A percentile compares a stretch with the other conserved stretches of the same genome.
Evolutionary conservation across 495 filamentous ascomycete genomes (phyloP).

Genomic region (Tirmania nivea): DNA sequence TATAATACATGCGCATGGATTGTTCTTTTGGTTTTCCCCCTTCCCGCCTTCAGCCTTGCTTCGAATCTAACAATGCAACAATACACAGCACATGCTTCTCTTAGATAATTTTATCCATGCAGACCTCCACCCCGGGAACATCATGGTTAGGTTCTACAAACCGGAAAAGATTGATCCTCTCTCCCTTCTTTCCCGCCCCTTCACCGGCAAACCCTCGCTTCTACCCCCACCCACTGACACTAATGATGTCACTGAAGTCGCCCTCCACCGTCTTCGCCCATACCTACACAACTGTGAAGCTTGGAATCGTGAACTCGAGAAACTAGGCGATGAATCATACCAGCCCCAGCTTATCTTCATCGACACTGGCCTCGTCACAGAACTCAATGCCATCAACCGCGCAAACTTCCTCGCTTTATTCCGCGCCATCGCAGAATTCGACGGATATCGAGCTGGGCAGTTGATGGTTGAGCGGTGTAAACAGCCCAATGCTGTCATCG

Average conservation of each 20-base stretch:
- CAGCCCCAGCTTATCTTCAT: slow-evolving; percentile 93
- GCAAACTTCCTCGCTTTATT: slow-evolving; percentile 91
- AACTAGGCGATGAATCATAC: slow-evolving; percentile 78
- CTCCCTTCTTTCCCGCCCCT: slow-evolving; percentile 21
- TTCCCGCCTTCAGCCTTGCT: neutral
- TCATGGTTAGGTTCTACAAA: slow-evolving; percentile 98
- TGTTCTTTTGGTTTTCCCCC: neutral
- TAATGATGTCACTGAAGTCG: slow-evolving; percentile 71
- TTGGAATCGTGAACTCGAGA: slow-evolving; percentile 50
- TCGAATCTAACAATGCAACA: neutral
- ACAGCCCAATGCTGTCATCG: slow-evolving; percentile 70
- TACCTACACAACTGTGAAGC: slow-evolving; percentile 35
- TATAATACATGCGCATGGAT: no score
- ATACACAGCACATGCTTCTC: slow-evolving; percentile 55
- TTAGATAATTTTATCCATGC: slow-evolving; percentile 98
- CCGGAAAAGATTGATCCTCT: slow-evolving; percentile 46
- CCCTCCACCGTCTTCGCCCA: slow-evolving; percentile 58
- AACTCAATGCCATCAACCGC: slow-evolving; percentile 69
- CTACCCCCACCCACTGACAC: slow-evolving; percentile 17
- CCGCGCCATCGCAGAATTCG: slow-evolving; percentile 86
- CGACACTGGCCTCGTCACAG: slow-evolving; percentile 87
- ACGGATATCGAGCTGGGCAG: slow-evolving; percentile 84
- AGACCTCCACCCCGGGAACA: slow-evolving; percentile 96
- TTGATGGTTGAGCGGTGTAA: slow-evolving; percentile 91
- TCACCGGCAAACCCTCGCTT: slow-evolving; percentile 25